A percentile compares a stretch with the other conserved stretches of the same genome.
Conservation (phyloP, 1,284 basidiomycete genomes). For the Phylloporus sp. region DNA sequence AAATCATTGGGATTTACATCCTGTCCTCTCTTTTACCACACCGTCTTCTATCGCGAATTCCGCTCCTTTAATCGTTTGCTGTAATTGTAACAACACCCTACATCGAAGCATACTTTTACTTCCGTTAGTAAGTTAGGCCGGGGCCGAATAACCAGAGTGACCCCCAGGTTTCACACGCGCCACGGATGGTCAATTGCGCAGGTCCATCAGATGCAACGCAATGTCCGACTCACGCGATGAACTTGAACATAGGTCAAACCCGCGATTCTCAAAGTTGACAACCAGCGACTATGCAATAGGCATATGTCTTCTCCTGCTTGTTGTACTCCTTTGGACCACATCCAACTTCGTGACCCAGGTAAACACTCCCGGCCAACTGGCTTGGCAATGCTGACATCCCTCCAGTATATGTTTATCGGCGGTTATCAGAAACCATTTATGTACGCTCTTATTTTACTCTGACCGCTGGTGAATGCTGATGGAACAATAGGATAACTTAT, state of each 20-base stretch:
- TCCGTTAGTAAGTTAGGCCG: not conserved
- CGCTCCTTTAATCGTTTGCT: not conserved
- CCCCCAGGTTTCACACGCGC: constrained; percentile 15
- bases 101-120: not conserved
- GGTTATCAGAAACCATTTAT: constrained; percentile 85
- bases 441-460: constrained; percentile 45
- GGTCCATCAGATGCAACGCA: constrained; percentile 26
- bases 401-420: constrained; percentile 63
- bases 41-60: not conserved
- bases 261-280: constrained; percentile 19
- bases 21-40: constrained; percentile 3
- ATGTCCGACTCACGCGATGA: constrained; percentile 17
- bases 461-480: constrained; percentile 6
- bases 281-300: constrained; percentile 69
- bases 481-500: constrained; percentile 72
- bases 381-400: constrained; percentile 11
- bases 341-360: constrained; percentile 84
- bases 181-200: too few relatives aligned
- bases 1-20: not conserved
- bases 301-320: constrained; percentile 72
- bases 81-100: not conserved
- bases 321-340: constrained; percentile 85
- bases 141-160: not conserved
- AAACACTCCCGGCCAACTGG: constrained; percentile 18
- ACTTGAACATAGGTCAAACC: constrained; percentile 15